These are phyloP conservation scores for Perilla frutescens DNA, from an alignment of 257 asterid species.

Conservation along the genomic window DNA sequence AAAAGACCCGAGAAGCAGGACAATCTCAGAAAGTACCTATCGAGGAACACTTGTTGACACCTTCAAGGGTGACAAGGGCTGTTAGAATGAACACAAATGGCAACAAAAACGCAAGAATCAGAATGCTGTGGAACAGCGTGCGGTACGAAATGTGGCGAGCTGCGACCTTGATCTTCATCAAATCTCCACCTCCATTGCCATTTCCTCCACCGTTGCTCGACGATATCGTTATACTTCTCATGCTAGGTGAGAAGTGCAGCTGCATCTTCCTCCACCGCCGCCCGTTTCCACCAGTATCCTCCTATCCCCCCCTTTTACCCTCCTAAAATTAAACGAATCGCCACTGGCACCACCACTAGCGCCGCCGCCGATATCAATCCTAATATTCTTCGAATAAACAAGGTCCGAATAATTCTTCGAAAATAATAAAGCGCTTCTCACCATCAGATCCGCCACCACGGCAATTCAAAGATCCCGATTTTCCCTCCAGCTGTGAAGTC, in stretches of 20 bases:
- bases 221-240: constrained; percentile 99
- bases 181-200: constrained; percentile 68
- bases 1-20: constrained; percentile 22
- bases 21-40: constrained; percentile 59
- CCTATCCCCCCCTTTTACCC: constrained; percentile 43
- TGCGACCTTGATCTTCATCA: constrained; percentile 98
- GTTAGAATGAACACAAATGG: constrained; percentile 97
- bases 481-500: constrained; percentile 39
- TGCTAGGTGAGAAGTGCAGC: constrained; percentile 99
- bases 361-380: constrained; percentile 36
- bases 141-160: constrained; percentile 93
- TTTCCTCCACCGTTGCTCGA: constrained; percentile 69
- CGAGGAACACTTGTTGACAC: constrained; percentile 99
- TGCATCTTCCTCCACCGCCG: constrained; percentile 86
- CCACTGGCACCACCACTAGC: constrained; percentile 43
- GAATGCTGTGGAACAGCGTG: constrained; percentile 83
- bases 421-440: constrained; percentile 42
- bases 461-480: constrained; percentile 47
- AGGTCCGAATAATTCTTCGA: constrained; percentile 40
- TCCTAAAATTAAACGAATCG: constrained; percentile 39
- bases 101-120: constrained; percentile 89
- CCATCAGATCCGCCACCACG: constrained; percentile 58
- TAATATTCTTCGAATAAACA: constrained; percentile 26
- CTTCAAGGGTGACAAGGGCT: constrained; percentile 97
- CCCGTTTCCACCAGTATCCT: constrained; percentile 48